Evolutionary conservation across 139 green algal genomes (phyloP).

Genomic region (Picochlorum costavermella): DNA sequence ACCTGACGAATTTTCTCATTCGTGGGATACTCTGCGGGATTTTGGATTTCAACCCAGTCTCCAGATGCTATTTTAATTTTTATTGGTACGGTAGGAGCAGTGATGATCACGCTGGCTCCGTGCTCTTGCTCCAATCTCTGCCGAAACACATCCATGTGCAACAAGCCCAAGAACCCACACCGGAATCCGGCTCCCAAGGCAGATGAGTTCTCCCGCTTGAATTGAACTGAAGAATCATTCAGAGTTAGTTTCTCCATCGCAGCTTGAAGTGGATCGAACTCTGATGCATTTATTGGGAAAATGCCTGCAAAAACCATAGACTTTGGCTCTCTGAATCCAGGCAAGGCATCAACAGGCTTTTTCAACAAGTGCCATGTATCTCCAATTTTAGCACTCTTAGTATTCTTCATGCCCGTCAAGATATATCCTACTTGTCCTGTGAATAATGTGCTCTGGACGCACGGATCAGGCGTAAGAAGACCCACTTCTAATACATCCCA

Average conservation of each 20-base stretch:
- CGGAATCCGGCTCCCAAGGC: constrained; percentile 84
- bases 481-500: constrained; percentile 73
- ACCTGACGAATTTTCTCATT: constrained; percentile 30
- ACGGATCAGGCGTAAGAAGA: constrained; percentile 53
- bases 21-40: constrained; percentile 59
- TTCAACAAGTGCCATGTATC: constrained; percentile 63
- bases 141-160: constrained; percentile 93
- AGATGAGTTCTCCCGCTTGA: constrained; percentile 69
- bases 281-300: constrained; percentile 51
- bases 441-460: constrained; percentile 43
- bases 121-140: constrained; percentile 78
- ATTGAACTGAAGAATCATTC: constrained; percentile 78
- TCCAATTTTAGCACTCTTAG: constrained; percentile 58
- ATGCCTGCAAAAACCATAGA: constrained; percentile 83
- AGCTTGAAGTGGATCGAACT: constrained; percentile 54
- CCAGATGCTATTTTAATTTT: constrained; percentile 28
- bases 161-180: constrained; percentile 79
- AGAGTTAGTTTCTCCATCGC: constrained; percentile 77
- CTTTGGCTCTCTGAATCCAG: constrained; percentile 69
- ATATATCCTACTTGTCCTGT: constrained; percentile 84
- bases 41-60: constrained; percentile 40
- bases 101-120: constrained; percentile 62
- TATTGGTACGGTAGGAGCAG: constrained; percentile 75
- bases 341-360: constrained; percentile 18
- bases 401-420: constrained; percentile 77